Evolutionary conservation across 2,329 filamentous ascomycete genomes (phyloP), one percentile per base, ranked within the genome.

Genomic region (Alternaria sp.): DNA sequence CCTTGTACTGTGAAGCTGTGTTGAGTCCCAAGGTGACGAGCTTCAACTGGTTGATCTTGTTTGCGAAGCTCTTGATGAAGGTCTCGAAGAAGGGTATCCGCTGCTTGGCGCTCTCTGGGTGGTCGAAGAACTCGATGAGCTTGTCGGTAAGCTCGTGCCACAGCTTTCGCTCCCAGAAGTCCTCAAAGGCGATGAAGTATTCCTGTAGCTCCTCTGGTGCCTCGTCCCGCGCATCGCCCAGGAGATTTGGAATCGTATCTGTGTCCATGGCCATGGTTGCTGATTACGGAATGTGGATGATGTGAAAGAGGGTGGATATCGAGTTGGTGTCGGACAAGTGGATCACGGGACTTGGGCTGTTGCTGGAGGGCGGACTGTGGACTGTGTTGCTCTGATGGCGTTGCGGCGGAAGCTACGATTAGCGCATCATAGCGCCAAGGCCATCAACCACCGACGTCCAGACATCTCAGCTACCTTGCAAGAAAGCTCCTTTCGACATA

Each of bases 31-130:
- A 83, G 67, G 91, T 90, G 67, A 99, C 95, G 68, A 98, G 89
- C 85, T 97, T 97, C 64, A 99, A 85, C 83, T 98, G 94, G 82
- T 98, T 99, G 84, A 99, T 97, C 85, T 96, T 97, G 78, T 97
- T 93, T 67, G 93, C 92, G 76, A 99, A 99, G 79, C 90, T 95
- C 78, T 94, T 87, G 79, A 99, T 90, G 83, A 99, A 99, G 71
- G 88, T 88, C 81, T 95, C 92, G 85, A 95, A 99, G 79, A 99
- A 90, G 60, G 88, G 84, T 81, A 99, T 86, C 74, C 94, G 90
- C 81, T 96, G 92, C 58, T 87, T 84, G 56, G 88, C 90, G 80
- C 93, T 98, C 75, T 89, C 87, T 42, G 90, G 85, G 70, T 91
- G 82, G 73, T 89, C 88, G 83, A 97, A 99, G 85, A 94, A 97